phyloP scores from a whole-genome alignment of 371 early-diverging fungal species.

The Mucor velutinosus region DNA sequence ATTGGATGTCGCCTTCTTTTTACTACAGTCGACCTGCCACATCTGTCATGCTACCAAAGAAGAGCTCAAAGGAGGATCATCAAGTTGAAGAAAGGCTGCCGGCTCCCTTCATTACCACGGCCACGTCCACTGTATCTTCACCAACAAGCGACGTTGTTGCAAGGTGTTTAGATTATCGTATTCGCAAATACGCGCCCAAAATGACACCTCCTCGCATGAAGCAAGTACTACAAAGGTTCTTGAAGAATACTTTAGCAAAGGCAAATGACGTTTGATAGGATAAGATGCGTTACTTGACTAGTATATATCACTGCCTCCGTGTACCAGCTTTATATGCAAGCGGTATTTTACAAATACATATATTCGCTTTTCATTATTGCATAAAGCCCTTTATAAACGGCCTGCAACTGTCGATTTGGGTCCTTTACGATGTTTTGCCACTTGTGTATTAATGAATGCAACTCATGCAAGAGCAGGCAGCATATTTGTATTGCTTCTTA shows the following conservation, averaged over 20 bases:
- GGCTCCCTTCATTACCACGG: not conserved
- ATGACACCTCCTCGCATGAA: conserved; percentile 49
- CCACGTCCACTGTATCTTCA: conserved; percentile 1
- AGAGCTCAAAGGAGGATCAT: not conserved
- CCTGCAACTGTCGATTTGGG: too few relatives aligned
- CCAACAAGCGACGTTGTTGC: conserved; percentile 33
- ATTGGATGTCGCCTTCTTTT: conserved; percentile 52
- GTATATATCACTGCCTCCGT: too few relatives aligned
- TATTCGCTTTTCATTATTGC: too few relatives aligned
- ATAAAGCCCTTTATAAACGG: too few relatives aligned
- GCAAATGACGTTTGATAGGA: conserved; percentile 5
- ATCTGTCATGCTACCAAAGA: conserved; percentile 32
- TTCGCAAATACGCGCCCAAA: conserved; percentile 40
- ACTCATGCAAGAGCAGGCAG: too few relatives aligned
- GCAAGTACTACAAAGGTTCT: conserved; percentile 44
- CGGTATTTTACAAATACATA: too few relatives aligned
- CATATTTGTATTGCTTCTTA: too few relatives aligned
- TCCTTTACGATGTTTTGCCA: too few relatives aligned
- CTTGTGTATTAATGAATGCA: too few relatives aligned
- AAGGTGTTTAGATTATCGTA: conserved; percentile 43
- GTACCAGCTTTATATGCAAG: too few relatives aligned
- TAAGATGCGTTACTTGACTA: too few relatives aligned
- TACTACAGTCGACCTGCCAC: conserved; percentile 47
- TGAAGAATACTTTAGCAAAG: conserved; percentile 43
- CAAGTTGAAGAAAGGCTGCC: not conserved